Percentiles rank a stretch among this genome's conserved stretches.
These are phyloP conservation scores for Artomyces pyxidatus DNA, from an alignment of 768 basidiomycete genomes.

Conservation along the genomic window DNA sequence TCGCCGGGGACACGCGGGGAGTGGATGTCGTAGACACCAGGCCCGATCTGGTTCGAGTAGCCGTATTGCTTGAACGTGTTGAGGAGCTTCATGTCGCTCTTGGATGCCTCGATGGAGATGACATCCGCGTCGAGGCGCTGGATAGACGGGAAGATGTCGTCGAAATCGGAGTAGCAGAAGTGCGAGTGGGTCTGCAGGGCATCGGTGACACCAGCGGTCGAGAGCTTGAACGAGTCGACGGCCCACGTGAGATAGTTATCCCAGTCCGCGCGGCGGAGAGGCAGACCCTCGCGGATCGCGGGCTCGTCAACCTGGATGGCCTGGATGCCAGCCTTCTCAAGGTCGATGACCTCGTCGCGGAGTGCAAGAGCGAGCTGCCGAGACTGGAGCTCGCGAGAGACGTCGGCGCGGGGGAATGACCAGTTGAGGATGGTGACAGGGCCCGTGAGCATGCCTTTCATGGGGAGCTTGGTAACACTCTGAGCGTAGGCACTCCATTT, in stretches of 20 bases:
- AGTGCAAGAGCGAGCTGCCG: constrained; percentile 97
- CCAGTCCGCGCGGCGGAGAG: constrained; percentile 96
- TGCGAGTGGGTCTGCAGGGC: constrained; percentile 96
- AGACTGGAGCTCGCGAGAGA: constrained; percentile 92
- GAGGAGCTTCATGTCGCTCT: constrained; percentile 97
- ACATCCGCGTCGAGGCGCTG: constrained; percentile 96
- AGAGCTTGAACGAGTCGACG: constrained; percentile 96
- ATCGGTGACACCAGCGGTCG: constrained; percentile 93
- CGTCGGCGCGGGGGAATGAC: constrained; percentile 99
- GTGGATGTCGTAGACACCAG: constrained; percentile 99
- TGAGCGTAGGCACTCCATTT: constrained; percentile 96
- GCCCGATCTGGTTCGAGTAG: constrained; percentile 96
- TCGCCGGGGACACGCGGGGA: constrained; percentile 94
- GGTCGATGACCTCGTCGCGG: constrained; percentile 96
- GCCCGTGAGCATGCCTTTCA: constrained; percentile 99
- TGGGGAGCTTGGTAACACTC: constrained; percentile 84
- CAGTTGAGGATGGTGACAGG: constrained; percentile 99
- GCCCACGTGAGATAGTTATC: constrained; percentile 95
- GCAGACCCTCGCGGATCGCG: constrained; percentile 98
- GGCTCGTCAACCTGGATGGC: constrained; percentile 99
- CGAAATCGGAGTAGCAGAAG: constrained; percentile 99
- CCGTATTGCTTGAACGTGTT: constrained; percentile 91
- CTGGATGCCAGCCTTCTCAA: constrained; percentile 92
- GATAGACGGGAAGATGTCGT: constrained; percentile 97
- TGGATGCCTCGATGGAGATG: constrained; percentile 97